These are phyloP conservation scores for Fusarium subtropicale DNA, from an alignment of 2,329 filamentous ascomycete species.

Conservation along the genomic window DNA sequence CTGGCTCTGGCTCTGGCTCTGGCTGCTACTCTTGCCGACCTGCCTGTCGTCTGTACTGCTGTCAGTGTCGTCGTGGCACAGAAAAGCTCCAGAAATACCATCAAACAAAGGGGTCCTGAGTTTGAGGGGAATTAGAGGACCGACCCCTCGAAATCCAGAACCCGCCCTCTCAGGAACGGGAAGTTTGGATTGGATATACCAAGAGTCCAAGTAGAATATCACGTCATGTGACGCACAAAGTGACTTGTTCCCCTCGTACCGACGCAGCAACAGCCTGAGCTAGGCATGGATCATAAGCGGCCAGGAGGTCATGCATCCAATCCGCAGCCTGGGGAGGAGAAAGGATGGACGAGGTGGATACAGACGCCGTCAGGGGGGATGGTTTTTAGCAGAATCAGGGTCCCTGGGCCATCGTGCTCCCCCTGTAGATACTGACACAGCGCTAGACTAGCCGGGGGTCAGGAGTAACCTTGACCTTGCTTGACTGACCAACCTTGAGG, in stretches of 20 bases:
- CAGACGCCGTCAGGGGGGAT: conserved; percentile 26
- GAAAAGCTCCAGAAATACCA: conserved; percentile 18
- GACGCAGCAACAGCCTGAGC: conserved; percentile 28
- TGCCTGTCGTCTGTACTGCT: background rate
- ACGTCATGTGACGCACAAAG: conserved; percentile 17
- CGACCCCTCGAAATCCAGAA: conserved; percentile 37
- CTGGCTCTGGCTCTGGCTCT: background rate
- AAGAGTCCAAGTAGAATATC: conserved; percentile 25
- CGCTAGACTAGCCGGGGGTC: conserved; percentile 29
- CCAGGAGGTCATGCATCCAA: conserved; percentile 30
- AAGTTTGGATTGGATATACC: conserved; percentile 24
- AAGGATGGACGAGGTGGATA: conserved; percentile 14
- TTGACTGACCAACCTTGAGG: conserved; percentile 4
- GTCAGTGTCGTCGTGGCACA: conserved; percentile 10
- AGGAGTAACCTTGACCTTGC: conserved; percentile 26
- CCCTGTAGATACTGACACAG: conserved; percentile 43
- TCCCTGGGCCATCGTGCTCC: conserved; percentile 33
- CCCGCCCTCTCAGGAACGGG: conserved; percentile 22
- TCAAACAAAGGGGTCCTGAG: conserved; percentile 40
- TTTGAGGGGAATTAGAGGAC: conserved; percentile 47
- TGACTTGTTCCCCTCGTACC: conserved; percentile 34
- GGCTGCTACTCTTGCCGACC: background rate
- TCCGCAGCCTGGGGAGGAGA: conserved; percentile 18
- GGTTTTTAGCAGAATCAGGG: conserved; percentile 36
- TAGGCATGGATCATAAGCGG: conserved; percentile 32